phyloP scores from a whole-genome alignment of 176 grass and related monocot genomes.

The Cocos nucifera region DNA sequence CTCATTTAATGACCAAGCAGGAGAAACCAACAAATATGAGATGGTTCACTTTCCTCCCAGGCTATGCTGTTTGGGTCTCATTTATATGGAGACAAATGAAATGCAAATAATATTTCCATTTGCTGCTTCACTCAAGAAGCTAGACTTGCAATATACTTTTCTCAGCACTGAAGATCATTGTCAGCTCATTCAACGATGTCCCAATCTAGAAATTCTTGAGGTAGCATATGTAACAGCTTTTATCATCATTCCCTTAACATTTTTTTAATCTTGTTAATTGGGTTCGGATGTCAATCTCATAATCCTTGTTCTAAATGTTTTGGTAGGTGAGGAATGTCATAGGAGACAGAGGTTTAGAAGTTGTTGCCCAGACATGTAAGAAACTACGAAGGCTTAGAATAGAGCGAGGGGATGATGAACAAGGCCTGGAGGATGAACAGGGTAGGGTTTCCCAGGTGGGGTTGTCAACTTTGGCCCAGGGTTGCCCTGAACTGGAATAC shows the following conservation, averaged over 20 bases:
- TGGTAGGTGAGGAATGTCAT: too few species aligned
- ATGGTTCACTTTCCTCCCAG: constrained; percentile 53
- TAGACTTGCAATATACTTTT: constrained; percentile 12
- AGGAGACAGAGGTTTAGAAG: too few species aligned
- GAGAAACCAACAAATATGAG: constrained; percentile 45
- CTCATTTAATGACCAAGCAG: constrained; percentile 43
- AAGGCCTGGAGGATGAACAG: constrained; percentile 14
- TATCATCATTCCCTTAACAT: too few species aligned
- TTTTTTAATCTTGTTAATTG: too few species aligned
- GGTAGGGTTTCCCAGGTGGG: constrained; percentile 15
- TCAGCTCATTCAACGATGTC: constrained; percentile 17
- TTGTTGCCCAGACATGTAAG: not conserved
- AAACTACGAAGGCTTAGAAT: constrained; percentile 1
- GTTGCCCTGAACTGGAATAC: constrained; percentile 25
- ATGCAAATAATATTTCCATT: constrained; percentile 8
- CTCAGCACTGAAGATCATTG: constrained; percentile 22
- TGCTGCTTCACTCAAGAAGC: constrained; percentile 12
- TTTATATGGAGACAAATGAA: constrained; percentile 14
- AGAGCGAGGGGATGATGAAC: constrained; percentile 19
- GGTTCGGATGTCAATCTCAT: too few species aligned
- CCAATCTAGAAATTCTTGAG: constrained; percentile 21
- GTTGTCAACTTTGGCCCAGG: constrained; percentile 6
- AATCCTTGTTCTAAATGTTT: too few species aligned
- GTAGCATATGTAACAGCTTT: not conserved
- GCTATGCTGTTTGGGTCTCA: constrained; percentile 13